Base-by-base conservation (phyloP, 2,329 filamentous ascomycete genomes). In the Camptophora hylomeconis region DNA sequence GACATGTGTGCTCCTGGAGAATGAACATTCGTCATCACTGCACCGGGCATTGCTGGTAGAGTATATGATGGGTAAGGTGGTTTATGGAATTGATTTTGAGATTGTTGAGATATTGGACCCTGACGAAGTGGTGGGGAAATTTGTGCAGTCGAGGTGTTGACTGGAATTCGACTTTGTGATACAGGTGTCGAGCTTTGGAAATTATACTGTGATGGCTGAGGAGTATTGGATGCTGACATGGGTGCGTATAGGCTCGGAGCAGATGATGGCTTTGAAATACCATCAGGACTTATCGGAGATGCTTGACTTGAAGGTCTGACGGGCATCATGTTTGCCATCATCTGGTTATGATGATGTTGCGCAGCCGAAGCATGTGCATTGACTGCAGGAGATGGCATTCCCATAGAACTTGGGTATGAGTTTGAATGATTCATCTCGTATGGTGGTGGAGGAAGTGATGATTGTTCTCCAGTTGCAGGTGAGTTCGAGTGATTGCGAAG, bases 1-100 rank as follows among this genome's bases (percentile, higher is more conserved):
- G 77, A 67, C 62, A 89, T 74, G 36, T 78, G 77, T 5, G 67
- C 67, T 30, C 71, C 72, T 0, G 81, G 81, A 36, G 75, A 80
- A 45, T 76, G 71, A 15, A 89, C 67, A 47, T 87, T 89, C 10
- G 80, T 78, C 61, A 87, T 72, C 16, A 87, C 74, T 1, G 76
- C 67, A 1, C 75, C 73, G 22, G 63, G 58, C 61, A 75, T 67
- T n/a, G 64, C 60, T 3, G 76, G 67, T 3, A 79, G 62, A 3
- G 65, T 65, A 44, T 75, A 70, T 5, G 58, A 61, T 7, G 58
- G 54, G 45, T 58, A 61, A 2, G 59, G 56, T 17, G 50, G 62
- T 45, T 58, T 57, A 17, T 46, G 47, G 31, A 47, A 53, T 15
- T 53, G 55, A 26, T 25, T 31, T 16, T 38, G 38, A 9, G 37